Base-by-base conservation (phyloP, 345 rosid genomes). In the Conringia planisiliqua region DNA sequence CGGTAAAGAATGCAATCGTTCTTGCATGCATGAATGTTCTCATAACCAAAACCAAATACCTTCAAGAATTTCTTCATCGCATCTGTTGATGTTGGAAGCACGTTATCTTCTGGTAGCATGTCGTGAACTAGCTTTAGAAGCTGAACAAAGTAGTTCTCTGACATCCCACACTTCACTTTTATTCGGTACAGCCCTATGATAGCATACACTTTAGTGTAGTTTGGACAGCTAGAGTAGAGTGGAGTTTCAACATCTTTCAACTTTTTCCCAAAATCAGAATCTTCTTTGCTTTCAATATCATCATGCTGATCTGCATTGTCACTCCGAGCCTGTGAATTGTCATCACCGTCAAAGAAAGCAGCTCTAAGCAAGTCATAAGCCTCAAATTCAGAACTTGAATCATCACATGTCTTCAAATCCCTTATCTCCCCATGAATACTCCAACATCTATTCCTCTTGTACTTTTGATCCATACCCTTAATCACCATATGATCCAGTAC, bases 331-430 rank as follows among this genome's bases (percentile, higher is more conserved):
- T 44, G 10, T 44, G 17, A 6, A 44, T 44, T 44, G 9, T n/a
- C 48, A 16, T 16, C 50, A 5, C 22, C 50, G 7, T 44, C 10
- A 18, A 44, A 56, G 17, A 56, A 30, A 14, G 38, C 10, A 56
- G 39, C 38, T n/a, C n/a, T n/a, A n/a, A n/a, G n/a, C n/a, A n/a
- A n/a, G n/a, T 59, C 64, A 36, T 59, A 59, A 10, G 44, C 64
- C 18, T 59, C 64, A 35, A 35, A 35, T 5, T 59, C 62, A 4
- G n/a, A 35, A 59, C 2, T 10, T 7, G 3, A 27, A 0, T 59
- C 29, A 35, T 59, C 44, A 36, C 7, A 5, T 35, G 29, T 18
- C n/a, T 17, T 18, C 27, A 35, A 35, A 35, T 35, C 44, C 18
- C 20, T 16, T n/a, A 44, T 44, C 20, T 16, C 46, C 46, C 46